Conservation (phyloP, 2,329 filamentous ascomycete species). For the Septoria petroselini region DNA sequence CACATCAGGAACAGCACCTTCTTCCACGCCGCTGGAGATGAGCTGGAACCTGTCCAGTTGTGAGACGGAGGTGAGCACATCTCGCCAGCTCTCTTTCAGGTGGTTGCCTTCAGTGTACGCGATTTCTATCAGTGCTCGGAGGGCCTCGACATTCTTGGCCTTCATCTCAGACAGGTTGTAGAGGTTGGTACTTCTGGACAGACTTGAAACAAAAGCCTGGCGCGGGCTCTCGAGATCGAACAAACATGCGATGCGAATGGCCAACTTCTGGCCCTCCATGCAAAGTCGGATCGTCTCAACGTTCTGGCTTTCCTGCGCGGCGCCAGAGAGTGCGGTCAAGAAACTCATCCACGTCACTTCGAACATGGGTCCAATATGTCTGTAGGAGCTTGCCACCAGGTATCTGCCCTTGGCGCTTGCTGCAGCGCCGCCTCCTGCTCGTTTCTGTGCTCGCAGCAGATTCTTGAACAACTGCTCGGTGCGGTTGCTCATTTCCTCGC, state of each 20-base stretch:
- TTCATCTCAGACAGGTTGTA: slow-evolving; percentile 95
- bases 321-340: slow-evolving; percentile 87
- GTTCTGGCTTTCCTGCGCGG: slow-evolving; percentile 91
- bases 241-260: slow-evolving; percentile 86
- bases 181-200: slow-evolving; percentile 91
- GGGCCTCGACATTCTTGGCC: slow-evolving; percentile 91
- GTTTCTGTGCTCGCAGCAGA: slow-evolving; percentile 82
- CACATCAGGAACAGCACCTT: slow-evolving; percentile 87
- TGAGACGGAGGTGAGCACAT: slow-evolving; percentile 90
- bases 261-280: slow-evolving; percentile 91
- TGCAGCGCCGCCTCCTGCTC: slow-evolving; percentile 55
- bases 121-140: slow-evolving; percentile 87
- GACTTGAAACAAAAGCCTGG: slow-evolving; percentile 88
- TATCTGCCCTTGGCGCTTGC: slow-evolving; percentile 62
- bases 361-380: slow-evolving; percentile 97
- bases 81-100: slow-evolving; percentile 87
- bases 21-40: slow-evolving; percentile 90
- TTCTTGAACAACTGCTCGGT: slow-evolving; percentile 89
- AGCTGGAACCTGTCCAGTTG: slow-evolving; percentile 94
- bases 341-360: slow-evolving; percentile 99
- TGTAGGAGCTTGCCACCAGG: slow-evolving; percentile 88
- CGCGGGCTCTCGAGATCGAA: slow-evolving; percentile 92
- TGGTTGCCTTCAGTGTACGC: slow-evolving; percentile 90
- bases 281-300: slow-evolving; percentile 88
- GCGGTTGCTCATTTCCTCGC: slow-evolving; percentile 83